Conservation (phyloP, 441 rosid genomes). For the Populus hybrid region DNA sequence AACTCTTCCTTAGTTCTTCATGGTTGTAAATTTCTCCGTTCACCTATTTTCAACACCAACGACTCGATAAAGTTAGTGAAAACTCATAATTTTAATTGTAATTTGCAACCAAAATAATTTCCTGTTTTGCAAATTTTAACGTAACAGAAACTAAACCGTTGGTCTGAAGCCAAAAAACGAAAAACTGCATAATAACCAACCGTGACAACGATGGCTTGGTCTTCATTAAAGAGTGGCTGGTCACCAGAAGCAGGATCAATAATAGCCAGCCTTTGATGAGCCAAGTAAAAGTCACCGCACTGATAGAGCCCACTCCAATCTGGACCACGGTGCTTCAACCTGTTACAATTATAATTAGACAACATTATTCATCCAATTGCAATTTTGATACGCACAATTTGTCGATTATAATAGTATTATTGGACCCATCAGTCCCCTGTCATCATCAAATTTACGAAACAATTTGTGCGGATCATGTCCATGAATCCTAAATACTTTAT, state of each 20-base stretch:
- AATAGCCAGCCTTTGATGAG: constrained; percentile 84
- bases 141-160: background rate
- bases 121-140: background rate
- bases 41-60: constrained; percentile 38
- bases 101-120: background rate
- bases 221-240: constrained; percentile 84
- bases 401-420: background rate
- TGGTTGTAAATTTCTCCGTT: constrained; percentile 95
- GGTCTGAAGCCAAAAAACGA: background rate
- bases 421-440: background rate
- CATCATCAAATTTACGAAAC: background rate
- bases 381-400: background rate
- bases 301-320: constrained; percentile 95
- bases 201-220: constrained; percentile 66
- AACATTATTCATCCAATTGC: background rate
- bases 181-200: constrained; percentile 23
- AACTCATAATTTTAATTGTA: background rate
- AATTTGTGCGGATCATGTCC: background rate
- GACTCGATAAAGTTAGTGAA: background rate
- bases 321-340: constrained; percentile 93
- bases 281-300: constrained; percentile 59
- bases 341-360: constrained; percentile 18
- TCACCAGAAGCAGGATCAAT: constrained; percentile 92
- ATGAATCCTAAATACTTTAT: background rate
- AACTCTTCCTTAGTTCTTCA: constrained; percentile 56